Evolutionary conservation across 345 rosid species (phyloP), one percentile per base, ranked within the genome.

Genomic region (Gossypium thurberi): DNA sequence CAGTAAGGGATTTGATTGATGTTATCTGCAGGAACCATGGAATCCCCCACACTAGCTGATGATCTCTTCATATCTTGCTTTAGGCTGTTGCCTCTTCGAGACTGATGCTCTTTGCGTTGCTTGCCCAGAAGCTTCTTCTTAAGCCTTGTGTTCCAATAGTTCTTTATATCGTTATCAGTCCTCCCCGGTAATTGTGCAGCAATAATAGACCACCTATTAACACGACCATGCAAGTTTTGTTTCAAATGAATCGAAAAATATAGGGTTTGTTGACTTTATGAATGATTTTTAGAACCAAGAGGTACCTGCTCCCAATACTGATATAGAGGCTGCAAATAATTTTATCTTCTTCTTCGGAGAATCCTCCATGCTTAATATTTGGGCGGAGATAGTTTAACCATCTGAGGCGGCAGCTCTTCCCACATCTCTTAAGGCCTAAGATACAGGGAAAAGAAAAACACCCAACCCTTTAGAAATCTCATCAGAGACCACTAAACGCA

Each of bases 331-430:
- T 80, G 80, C 86, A 84, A 15, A 89, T 89, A 64, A 85, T 65
- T 61, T 61, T 76, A 59, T 89, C 90, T 83, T 89, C 93, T 71
- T 89, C 90, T 51, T 87, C 89, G 21, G 90, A 82, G 76, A 89
- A 89, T 18, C 87, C 87, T 55, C 93, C 93, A 57, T 86, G 93
- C 78, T 80, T 87, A 75, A 88, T 82, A 73, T 86, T 79, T 2
- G 93, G 93, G 33, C 90, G 81, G 37, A 88, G 89, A 79, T 88
- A 88, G 74, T 88, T 88, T 12, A 88, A 76, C 93, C 93, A 88
- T 64, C 93, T 80, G 0, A 88, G 81, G 25, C 93, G 85, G 78
- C 93, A 88, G 63, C 93, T 88, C 84, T 88, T 88, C 69, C 93
- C 90, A 21, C 93, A 88, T 76, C 93, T 76, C 77, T 80, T 88